Evolutionary conservation across 2,329 filamentous ascomycete genomes (phyloP), one percentile per base, ranked within the genome.

Genomic region (Epichloe festucae): DNA sequence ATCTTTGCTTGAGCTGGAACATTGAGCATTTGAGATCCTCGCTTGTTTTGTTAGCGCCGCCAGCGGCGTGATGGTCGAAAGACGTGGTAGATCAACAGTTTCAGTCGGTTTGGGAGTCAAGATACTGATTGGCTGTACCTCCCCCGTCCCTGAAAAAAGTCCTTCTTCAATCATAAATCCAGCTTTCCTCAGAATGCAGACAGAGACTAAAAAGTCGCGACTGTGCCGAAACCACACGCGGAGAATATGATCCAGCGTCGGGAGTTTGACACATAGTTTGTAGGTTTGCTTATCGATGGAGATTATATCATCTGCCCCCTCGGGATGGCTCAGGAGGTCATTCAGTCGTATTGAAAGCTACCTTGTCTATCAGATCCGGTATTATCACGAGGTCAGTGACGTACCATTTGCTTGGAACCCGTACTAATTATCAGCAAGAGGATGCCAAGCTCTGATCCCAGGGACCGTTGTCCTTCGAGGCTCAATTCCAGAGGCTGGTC

Each of bases 161-260:
- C 55, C 50, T 4, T 62, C 56, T 34, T 55, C 54, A 39, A 66
- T 53, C 5, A 17, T 31, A 36, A 70, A 65, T 8, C 63, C 62
- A 12, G 60, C 56, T 48, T 61, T 65, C 36, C 62, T 57, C 1
- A 70, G 57, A 48, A 66, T 59, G 45, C 59, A 67, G 4, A 63
- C 57, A 2, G 62, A 54, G 15, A 69, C 50, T 23, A 54, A 59
- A 38, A 69, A 68, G 46, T 70, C 65, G 49, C 66, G 58, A 4
- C 48, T 54, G 8, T 64, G 57, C 8, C 60, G 57, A 42, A 70
- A 67, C 19, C 59, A 56, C 10, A 55, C 57, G 4, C 59, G 42
- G 11, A 68, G 48, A 4, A 56, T 57, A 35, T 63, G 61, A 2
- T 52, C 47, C n/a, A 60, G 60, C 4, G 56, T 51, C 3, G 59